These are phyloP conservation scores for Avena atlantica DNA, from an alignment of 176 grass and related monocot species.

Conservation along the genomic window DNA sequence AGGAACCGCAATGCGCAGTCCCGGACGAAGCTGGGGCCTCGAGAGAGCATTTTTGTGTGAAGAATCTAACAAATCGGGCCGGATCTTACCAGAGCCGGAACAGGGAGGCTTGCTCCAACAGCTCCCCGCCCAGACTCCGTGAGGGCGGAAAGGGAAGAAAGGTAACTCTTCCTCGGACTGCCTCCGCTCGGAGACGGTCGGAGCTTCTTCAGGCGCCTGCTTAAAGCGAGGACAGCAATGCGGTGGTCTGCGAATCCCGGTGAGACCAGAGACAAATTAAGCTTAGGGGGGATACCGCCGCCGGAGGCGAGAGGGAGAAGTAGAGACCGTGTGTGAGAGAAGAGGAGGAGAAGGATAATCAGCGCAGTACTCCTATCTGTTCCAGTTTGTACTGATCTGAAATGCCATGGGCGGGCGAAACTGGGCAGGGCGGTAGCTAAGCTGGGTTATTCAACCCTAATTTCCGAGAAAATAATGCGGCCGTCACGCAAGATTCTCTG, in stretches of 20 bases:
- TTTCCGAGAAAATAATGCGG: not conserved
- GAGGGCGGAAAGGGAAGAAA: not conserved
- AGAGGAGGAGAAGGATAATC: slow-evolving; percentile 15
- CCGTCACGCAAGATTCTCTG: not conserved
- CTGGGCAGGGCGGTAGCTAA: not conserved
- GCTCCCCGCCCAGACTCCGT: too few relatives aligned
- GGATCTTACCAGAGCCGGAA: slow-evolving; percentile 54
- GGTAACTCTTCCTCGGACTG: slow-evolving; percentile 31
- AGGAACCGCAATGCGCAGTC: slow-evolving; percentile 28
- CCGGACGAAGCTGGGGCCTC: not conserved
- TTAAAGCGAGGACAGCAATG: slow-evolving; percentile 27
- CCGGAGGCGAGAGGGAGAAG: not conserved
- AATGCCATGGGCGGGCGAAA: not conserved
- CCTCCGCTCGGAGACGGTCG: slow-evolving; percentile 28
- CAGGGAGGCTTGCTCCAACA: not conserved
- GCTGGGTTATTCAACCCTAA: slow-evolving; percentile 18
- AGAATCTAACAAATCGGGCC: slow-evolving; percentile 12
- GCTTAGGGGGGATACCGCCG: not conserved
- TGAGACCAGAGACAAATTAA: slow-evolving; percentile 27
- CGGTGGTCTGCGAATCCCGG: slow-evolving; percentile 41
- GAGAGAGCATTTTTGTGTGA: not conserved
- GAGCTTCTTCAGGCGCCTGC: slow-evolving; percentile 11
- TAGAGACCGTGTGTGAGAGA: not conserved
- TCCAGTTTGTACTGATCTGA: slow-evolving; percentile 38
- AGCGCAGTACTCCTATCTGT: not conserved